Percentiles rank a stretch among this genome's conserved stretches.
phyloP scores from a whole-genome alignment of 768 basidiomycete genomes.

The Leucocoprinus sp. region DNA sequence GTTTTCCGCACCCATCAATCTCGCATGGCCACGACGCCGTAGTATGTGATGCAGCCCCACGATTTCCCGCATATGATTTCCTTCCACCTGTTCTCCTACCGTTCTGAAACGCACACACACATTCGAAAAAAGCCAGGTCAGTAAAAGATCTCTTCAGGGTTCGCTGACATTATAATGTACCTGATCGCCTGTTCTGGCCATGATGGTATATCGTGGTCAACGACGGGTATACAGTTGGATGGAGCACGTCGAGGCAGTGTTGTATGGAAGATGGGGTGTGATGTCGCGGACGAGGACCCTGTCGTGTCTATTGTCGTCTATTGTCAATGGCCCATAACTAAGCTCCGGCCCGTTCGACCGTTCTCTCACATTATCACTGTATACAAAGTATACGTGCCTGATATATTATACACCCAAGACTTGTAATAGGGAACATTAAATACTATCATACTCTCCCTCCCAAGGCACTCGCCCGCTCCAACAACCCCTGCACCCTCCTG shows the following conservation, averaged over 20 bases:
- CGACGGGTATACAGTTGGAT: too few relatives aligned
- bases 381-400: too few relatives aligned
- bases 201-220: too few relatives aligned
- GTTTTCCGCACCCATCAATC: constrained; percentile 75
- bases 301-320: constrained; percentile 6
- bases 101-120: background rate
- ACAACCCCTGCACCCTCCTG: constrained; percentile 58
- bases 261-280: background rate
- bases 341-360: constrained; percentile 2
- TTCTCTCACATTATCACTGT: background rate
- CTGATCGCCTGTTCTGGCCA: constrained; percentile 8
- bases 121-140: background rate
- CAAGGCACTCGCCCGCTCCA: constrained; percentile 54
- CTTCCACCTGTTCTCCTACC: constrained; percentile 14
- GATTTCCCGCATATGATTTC: constrained; percentile 15
- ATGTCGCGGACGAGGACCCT: constrained; percentile 1
- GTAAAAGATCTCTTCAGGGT: too few relatives aligned
- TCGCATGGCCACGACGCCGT: constrained; percentile 70
- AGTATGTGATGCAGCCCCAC: constrained; percentile 36
- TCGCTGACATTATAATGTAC: constrained; percentile 1
- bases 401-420: too few relatives aligned
- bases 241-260: too few relatives aligned
- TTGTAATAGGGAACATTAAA: too few relatives aligned
- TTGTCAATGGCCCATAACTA: constrained; percentile 3
- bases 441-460: constrained; percentile 4